Evolutionary conservation across 73 alveolate species (phyloP), one percentile per base, ranked within the genome.

Genomic region (Stentor coeruleus): DNA sequence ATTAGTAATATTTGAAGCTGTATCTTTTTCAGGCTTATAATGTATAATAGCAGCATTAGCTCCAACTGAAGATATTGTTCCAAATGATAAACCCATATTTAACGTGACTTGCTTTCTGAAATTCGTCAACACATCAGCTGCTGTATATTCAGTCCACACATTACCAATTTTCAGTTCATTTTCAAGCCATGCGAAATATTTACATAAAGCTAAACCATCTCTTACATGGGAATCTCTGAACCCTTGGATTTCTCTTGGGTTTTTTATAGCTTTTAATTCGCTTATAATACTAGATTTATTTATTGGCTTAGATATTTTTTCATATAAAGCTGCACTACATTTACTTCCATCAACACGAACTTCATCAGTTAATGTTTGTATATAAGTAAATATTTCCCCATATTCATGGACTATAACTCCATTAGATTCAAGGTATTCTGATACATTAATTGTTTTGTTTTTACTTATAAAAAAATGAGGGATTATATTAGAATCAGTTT

Each of bases 1-100:
- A 38, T 87, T 88, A 82, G 76, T 88, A 76, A 95, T 82, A 3
- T 41, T 80, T 58, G 90, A 59, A 28, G 93, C 83, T 57, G 84
- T 20, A 58, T 82, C 96, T 59, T 91, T 91, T 39, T 93, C 95
- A 42, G 99, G 99, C 36, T 88, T 86, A 87, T 98, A 98, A 82
- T 98, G 99, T 4, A 98, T 97, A 41, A 98, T 91, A 33, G 99
- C 99, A 0, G 98, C 98, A 88, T 98, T 98, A 40, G 99, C 93
- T 3, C 99, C 99, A 73, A 85, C 86, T 0, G 98, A 92, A 0
- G 99, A 95, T 40, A 98, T 98, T 15, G 99, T 90, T 36, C 89
- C 98, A 74, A 98, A 98, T 26, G 99, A 94, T 33, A 95, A 96
- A 33, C 99, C 99, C n/a, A 57, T 14, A 26, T 20, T 38, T 3